phyloP scores from a whole-genome alignment of 2,329 filamentous ascomycete genomes.

The Alternaria gansuensis region DNA sequence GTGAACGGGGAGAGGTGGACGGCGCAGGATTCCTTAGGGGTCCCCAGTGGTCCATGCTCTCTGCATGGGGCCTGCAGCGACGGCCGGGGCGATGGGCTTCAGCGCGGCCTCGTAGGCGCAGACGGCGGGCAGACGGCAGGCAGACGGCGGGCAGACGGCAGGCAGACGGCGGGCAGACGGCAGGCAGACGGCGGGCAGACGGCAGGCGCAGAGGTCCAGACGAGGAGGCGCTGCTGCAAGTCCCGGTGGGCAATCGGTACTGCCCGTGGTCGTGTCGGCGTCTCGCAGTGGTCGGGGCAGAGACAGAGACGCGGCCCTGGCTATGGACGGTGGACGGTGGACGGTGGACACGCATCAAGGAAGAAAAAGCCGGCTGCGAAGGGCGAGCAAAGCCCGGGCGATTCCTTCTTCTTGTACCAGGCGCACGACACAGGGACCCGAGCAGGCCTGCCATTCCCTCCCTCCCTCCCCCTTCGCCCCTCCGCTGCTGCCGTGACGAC shows the following conservation, averaged over 20 bases:
- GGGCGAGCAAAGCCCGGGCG: background rate
- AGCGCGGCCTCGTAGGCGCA: too few relatives aligned
- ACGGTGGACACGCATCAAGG: conserved; percentile 1
- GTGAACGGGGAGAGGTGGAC: conserved; percentile 17
- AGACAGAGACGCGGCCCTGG: conserved; percentile 3
- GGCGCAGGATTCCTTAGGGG: conserved; percentile 24
- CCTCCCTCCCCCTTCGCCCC: background rate
- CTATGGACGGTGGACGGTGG: conserved; percentile 12
- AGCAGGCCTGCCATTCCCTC: background rate
- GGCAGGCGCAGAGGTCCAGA: background rate
- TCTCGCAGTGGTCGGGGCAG: conserved; percentile 11
- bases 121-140: too few relatives aligned
- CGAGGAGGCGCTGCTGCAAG: background rate
- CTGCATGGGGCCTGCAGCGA: conserved; percentile 21
- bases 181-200: background rate
- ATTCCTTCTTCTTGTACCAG: conserved; percentile 27
- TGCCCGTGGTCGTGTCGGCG: conserved; percentile 6
- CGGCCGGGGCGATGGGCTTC: background rate
- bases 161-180: background rate
- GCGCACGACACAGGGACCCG: conserved; percentile 4
- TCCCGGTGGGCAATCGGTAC: background rate
- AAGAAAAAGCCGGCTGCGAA: background rate
- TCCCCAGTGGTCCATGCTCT: conserved; percentile 28
- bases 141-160: too few relatives aligned
- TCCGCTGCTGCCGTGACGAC: conserved; percentile 4